Percentiles rank a stretch among this genome's conserved stretches.
Evolutionary conservation across 208 protist genomes (phyloP).

Genomic region (Wallacemonas collosoma): DNA sequence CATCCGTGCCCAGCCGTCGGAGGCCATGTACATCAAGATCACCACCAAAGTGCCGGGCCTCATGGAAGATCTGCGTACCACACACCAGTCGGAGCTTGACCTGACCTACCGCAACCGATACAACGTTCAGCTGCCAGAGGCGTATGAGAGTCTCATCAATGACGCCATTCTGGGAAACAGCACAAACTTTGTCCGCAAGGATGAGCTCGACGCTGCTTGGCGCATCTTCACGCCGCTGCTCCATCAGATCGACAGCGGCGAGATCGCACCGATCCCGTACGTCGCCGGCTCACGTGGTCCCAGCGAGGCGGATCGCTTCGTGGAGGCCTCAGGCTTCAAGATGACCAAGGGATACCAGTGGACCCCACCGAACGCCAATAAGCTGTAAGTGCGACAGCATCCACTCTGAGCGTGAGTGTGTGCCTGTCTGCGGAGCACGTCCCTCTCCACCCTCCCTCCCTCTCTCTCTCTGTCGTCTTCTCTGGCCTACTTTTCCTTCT

Average conservation of each 20-base stretch:
- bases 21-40: slow-evolving; percentile 94
- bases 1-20: slow-evolving; percentile 91
- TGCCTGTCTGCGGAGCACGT: background rate
- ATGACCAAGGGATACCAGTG: slow-evolving; percentile 52
- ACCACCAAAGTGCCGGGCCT: slow-evolving; percentile 88
- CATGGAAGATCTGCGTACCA: slow-evolving; percentile 62
- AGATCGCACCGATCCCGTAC: slow-evolving; percentile 70
- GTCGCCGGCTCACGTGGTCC: slow-evolving; percentile 84
- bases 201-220: slow-evolving; percentile 93
- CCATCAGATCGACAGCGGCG: slow-evolving; percentile 80
- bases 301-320: slow-evolving; percentile 70
- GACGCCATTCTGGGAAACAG: slow-evolving; percentile 83
- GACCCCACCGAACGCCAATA: slow-evolving; percentile 42
- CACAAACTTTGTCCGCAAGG: slow-evolving; percentile 92
- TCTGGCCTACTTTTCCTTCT: background rate
- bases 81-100: slow-evolving; percentile 89
- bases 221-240: slow-evolving; percentile 92
- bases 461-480: slow-evolving; percentile 13
- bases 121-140: slow-evolving; percentile 82
- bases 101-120: slow-evolving; percentile 88
- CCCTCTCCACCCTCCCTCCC: background rate
- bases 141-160: slow-evolving; percentile 92
- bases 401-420: background rate
- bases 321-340: slow-evolving; percentile 64
- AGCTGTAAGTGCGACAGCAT: slow-evolving; percentile 34